Evolutionary conservation across 208 protist genomes (phyloP).

Genomic region (Leishmania major): DNA sequence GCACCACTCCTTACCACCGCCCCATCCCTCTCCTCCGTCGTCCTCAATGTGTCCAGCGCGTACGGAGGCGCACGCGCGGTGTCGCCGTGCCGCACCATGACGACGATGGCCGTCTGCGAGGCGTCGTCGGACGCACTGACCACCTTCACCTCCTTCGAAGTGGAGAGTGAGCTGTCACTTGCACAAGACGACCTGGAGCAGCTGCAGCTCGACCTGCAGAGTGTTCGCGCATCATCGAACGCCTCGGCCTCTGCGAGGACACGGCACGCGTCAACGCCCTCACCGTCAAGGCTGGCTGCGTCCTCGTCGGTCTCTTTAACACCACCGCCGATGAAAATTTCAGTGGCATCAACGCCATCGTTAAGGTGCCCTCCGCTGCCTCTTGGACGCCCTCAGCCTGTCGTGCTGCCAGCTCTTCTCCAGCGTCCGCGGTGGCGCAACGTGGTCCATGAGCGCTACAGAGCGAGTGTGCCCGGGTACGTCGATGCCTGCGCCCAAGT

Average conservation of each 20-base stretch:
- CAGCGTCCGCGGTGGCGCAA: constrained; percentile 6
- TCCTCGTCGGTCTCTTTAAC: not conserved
- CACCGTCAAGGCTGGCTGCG: no score
- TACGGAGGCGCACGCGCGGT: not conserved
- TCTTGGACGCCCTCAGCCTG: no score
- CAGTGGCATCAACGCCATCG: not conserved
- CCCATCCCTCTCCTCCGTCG: not conserved
- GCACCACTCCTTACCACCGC: not conserved
- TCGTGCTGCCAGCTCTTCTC: constrained; percentile 5
- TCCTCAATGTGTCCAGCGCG: not conserved
- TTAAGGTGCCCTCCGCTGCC: not conserved
- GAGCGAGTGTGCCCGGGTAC: not conserved
- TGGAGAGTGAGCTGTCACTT: constrained; percentile 25
- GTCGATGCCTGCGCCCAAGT: not conserved
- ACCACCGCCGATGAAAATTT: no score
- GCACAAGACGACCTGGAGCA: constrained; percentile 20
- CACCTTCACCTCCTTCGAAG: constrained; percentile 27
- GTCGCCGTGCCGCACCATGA: not conserved
- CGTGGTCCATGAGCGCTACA: not conserved
- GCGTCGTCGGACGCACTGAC: not conserved
- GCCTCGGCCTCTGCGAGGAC: no score
- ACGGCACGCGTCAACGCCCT: not conserved
- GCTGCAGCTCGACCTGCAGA: not conserved
- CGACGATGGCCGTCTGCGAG: not conserved
- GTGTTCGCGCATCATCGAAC: no score